Percentiles rank a stretch among this genome's conserved stretches.
Conservation (phyloP, 163 green algal species). For the Botryococcus braunii region DNA sequence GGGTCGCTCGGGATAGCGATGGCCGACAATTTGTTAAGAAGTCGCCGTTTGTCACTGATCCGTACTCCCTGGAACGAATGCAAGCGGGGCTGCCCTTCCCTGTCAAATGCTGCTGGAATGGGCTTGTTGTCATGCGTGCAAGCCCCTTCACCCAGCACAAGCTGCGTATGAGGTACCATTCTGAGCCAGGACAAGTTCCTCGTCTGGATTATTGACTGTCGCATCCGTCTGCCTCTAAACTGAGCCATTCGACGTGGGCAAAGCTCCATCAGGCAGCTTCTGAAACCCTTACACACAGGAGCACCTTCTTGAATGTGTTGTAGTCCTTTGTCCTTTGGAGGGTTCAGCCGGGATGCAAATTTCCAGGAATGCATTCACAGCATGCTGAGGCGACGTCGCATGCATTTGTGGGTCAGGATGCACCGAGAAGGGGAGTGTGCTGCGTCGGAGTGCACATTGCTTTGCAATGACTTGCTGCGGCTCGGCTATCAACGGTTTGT, state of each 20-base stretch:
- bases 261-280: no score
- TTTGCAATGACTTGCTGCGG: conserved; percentile 49
- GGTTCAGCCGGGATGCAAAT: no score
- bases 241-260: no score
- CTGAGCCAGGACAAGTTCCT: no score
- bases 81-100: conserved; percentile 35
- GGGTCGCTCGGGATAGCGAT: conserved; percentile 22
- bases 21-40: conserved; percentile 17
- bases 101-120: conserved; percentile 61
- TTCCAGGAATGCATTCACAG: no score
- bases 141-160: conserved; percentile 26
- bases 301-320: no score
- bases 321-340: no score
- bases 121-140: conserved; percentile 36
- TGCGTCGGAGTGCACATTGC: conserved; percentile 45
- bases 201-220: no score
- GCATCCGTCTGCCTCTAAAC: no score
- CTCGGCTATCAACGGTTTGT: conserved; percentile 26
- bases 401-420: conserved; percentile 20
- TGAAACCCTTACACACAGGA: no score
- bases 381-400: no score
- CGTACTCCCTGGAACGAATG: conserved; percentile 21
- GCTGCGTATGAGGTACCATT: conserved; percentile 16
- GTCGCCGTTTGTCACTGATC: conserved; percentile 20
- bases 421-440: conserved; percentile 38